Percentiles rank a stretch among this genome's conserved stretches.
These are phyloP conservation scores for Malus sylvestris DNA, from an alignment of 306 rosid genomes.

Conservation along the genomic window DNA sequence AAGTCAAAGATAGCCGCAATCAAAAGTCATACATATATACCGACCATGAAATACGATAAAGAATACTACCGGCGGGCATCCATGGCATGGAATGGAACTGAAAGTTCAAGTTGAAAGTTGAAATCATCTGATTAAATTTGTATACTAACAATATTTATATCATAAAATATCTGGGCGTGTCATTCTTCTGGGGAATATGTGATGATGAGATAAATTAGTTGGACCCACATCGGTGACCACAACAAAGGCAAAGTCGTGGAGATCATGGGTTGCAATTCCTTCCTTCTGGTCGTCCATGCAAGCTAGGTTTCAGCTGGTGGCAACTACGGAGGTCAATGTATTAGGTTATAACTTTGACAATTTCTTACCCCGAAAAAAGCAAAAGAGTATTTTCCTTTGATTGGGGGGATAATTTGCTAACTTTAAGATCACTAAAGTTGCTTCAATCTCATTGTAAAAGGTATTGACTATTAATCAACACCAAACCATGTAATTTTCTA, in stretches of 20 bases:
- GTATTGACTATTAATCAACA: too few species aligned
- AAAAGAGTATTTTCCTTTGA: neutral
- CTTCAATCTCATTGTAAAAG: neutral
- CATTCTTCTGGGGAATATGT: neutral
- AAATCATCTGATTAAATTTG: neutral
- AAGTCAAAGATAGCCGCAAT: neutral
- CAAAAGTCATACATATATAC: neutral
- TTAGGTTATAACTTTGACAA: constrained; percentile 6
- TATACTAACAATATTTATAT: neutral
- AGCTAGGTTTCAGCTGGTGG: neutral
- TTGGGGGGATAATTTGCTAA: neutral
- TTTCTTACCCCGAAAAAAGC: neutral
- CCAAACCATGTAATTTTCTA: too few species aligned
- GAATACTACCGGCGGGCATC: too few species aligned
- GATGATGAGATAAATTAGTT: neutral
- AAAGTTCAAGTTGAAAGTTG: neutral
- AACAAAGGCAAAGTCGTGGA: neutral
- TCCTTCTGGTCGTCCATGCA: neutral
- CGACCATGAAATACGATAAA: neutral
- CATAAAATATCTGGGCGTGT: neutral
- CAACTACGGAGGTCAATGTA: neutral
- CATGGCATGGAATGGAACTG: too few species aligned
- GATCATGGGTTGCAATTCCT: neutral
- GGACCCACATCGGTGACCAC: neutral
- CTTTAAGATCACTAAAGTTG: neutral